Conservation (phyloP, 768 basidiomycete genomes). For the Tulasnella sp. region DNA sequence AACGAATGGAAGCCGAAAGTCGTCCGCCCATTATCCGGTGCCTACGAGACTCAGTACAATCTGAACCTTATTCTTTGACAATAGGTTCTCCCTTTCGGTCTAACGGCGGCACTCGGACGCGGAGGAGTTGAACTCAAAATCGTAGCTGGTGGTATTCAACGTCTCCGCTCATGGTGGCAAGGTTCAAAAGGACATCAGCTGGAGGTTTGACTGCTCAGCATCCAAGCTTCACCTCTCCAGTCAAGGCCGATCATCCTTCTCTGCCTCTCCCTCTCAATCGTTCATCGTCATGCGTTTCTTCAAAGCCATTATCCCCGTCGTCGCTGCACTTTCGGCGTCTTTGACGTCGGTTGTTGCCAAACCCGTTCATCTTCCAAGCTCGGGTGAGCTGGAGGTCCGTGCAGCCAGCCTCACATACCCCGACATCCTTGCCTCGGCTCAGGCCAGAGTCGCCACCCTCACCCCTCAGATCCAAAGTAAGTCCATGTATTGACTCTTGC, state of each 20-base stretch:
- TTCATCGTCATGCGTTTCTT: background rate
- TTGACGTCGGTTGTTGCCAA: background rate
- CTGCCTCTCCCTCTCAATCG: background rate
- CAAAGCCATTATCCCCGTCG: background rate
- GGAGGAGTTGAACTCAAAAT: background rate
- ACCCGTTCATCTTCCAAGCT: background rate
- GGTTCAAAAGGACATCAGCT: background rate
- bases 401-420: background rate
- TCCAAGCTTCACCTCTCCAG: background rate
- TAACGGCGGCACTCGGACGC: too few relatives aligned
- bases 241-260: background rate
- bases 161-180: background rate
- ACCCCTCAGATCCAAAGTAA: background rate
- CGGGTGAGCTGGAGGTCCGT: background rate
- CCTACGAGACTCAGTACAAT: background rate
- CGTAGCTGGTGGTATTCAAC: background rate
- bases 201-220: background rate
- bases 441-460: background rate
- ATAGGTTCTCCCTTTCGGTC: too few relatives aligned
- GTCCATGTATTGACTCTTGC: background rate
- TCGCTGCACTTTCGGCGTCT: background rate
- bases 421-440: background rate
- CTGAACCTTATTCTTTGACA: background rate
- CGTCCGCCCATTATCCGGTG: background rate
- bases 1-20: background rate